Conservation (phyloP, 2,329 filamentous ascomycete species). For the Coniosporium tulheliwenetii region DNA sequence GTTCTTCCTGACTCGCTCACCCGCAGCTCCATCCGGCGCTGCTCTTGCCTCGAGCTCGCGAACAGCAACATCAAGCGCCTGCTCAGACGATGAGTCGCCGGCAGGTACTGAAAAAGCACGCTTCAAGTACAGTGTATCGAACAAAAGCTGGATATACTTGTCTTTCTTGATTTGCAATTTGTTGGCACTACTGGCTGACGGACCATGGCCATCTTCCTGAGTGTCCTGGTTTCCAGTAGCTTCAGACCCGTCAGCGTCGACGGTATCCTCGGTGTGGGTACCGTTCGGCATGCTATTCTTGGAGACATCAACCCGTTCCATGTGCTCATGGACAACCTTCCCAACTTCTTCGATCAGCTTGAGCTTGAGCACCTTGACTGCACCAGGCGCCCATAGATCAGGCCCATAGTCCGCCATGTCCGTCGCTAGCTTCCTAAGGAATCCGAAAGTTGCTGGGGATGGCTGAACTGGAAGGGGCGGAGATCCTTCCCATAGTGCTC, state of each 20-base stretch:
- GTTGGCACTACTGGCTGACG: neutral
- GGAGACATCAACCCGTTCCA: neutral
- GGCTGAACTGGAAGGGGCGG: slow-evolving; percentile 64
- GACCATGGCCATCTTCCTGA: slow-evolving; percentile 2
- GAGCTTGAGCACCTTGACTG: slow-evolving; percentile 48
- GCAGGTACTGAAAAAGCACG: slow-evolving; percentile 9
- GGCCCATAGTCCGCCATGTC: slow-evolving; percentile 55
- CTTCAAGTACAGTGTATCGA: slow-evolving; percentile 28
- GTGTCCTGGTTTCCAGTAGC: neutral
- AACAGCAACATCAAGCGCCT: slow-evolving; percentile 3
- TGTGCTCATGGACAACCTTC: slow-evolving; percentile 21
- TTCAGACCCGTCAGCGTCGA: neutral
- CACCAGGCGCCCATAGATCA: slow-evolving; percentile 67
- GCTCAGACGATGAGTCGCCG: neutral
- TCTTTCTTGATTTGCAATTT: slow-evolving; percentile 8
- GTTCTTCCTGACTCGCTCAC: slow-evolving; percentile 42
- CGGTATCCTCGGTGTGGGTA: too few relatives aligned
- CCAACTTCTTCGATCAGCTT: slow-evolving; percentile 35
- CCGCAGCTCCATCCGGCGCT: slow-evolving; percentile 30
- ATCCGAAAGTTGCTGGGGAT: slow-evolving; percentile 56
- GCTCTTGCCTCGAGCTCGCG: slow-evolving; percentile 30
- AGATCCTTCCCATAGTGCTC: slow-evolving; percentile 65
- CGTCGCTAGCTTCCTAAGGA: slow-evolving; percentile 48
- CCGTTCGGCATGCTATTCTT: neutral
- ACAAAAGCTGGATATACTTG: slow-evolving; percentile 22